Base-by-base conservation (phyloP, 2,329 filamentous ascomycete genomes). In the Cladosporium sp. region DNA sequence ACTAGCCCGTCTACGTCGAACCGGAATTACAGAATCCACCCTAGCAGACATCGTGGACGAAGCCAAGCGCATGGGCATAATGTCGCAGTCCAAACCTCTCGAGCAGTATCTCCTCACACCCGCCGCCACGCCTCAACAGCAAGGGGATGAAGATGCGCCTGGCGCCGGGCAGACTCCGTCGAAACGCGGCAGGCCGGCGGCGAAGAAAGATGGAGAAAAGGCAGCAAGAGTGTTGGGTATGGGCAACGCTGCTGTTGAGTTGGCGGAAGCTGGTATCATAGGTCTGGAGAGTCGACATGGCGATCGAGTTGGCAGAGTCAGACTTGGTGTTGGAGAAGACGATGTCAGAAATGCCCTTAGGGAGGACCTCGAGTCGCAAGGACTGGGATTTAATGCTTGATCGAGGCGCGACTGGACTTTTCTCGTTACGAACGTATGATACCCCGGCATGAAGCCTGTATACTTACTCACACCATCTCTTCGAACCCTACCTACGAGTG, bases 21-120 rank as follows among this genome's bases (percentile, higher is more conserved):
- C 91, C 1, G 95, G 95, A 4, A 85, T 97, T 60, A 88, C 88
- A 1, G 95, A 99, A 80, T 93, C 92, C 64, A 90, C 92, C 0
- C 87, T 97, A 66, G 92, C 93, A 24, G 95, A 98, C 71, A 89
- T 97, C 5, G 82, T 96, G 7, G 93, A 97, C 72, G 95, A 99
- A 79, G 89, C 91, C 66, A 89, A 88, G 73, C 86, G 87, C 36
- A 86, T 93, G 67, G 86, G 86, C 2, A 80, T 85, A 61, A 82
- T 90, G 75, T 86, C 87, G 60, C 84, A 83, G 32, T 84, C 85
- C 34, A 86, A 82, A 51, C 82, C 85, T n/a, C 83, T 91, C 36
- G 82, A 88, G 52, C 83, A 87, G 41, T 85, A 88, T 68, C 79
- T 94, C 1, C 79, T 88, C 32, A 79, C 78, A 10, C 77, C 78